Evolutionary conservation across 169 alveolate genomes (phyloP).

Genomic region (Plasmodium gonderi): DNA sequence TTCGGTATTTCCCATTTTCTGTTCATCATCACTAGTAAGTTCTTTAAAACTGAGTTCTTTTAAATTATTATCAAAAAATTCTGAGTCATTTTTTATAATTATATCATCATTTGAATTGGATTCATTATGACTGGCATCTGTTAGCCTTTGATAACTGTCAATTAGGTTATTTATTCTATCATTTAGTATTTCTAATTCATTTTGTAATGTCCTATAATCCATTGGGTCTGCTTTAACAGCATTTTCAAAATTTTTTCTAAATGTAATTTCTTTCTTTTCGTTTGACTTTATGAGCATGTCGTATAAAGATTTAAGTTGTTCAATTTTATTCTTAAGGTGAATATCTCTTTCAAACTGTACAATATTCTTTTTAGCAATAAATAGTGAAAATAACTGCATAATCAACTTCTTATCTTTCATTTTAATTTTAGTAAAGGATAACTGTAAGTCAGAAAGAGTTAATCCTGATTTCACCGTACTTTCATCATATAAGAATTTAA

Average conservation of each 20-base stretch:
- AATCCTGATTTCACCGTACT: constrained; percentile 77
- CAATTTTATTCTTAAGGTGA: constrained; percentile 63
- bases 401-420: constrained; percentile 76
- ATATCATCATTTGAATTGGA: constrained; percentile 2
- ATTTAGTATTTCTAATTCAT: constrained; percentile 49
- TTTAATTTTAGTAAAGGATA: constrained; percentile 79
- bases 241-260: constrained; percentile 64
- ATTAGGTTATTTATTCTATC: constrained; percentile 47
- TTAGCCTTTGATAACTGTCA: constrained; percentile 48
- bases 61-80: constrained; percentile 46
- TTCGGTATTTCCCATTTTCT: constrained; percentile 1
- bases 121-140: constrained; percentile 22
- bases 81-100: constrained; percentile 41
- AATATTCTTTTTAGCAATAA: constrained; percentile 72
- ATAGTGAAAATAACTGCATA: constrained; percentile 75
- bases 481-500: constrained; percentile 76
- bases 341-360: constrained; percentile 64
- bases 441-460: constrained; percentile 80
- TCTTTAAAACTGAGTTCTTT: constrained; percentile 48
- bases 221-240: constrained; percentile 60
- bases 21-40: constrained; percentile 1
- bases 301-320: constrained; percentile 47
- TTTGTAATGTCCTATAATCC: constrained; percentile 48
- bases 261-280: constrained; percentile 56
- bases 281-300: constrained; percentile 37